Conservation (phyloP, 805 yeast species). For the Pichia thaimueangensis region DNA sequence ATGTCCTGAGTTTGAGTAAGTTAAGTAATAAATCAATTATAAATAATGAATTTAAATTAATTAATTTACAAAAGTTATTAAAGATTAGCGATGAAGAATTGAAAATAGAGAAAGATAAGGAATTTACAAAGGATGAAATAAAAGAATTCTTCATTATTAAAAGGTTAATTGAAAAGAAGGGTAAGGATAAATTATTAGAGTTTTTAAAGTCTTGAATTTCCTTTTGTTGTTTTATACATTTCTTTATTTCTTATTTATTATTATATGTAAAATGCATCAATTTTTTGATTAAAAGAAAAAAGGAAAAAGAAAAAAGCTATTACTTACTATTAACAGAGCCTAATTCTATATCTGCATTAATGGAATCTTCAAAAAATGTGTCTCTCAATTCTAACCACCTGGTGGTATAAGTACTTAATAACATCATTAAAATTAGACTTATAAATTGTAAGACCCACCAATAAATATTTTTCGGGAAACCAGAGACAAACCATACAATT, state of each 20-base stretch:
- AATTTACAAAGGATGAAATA: slow-evolving; percentile 34
- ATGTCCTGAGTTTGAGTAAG: slow-evolving; percentile 27
- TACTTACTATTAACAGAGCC: no score
- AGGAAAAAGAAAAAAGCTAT: neutral
- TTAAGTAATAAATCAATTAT: slow-evolving; percentile 30
- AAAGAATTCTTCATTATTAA: slow-evolving; percentile 50
- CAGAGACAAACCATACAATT: slow-evolving; percentile 59
- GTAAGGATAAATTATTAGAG: slow-evolving; percentile 54
- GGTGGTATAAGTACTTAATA: slow-evolving; percentile 82
- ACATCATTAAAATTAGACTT: slow-evolving; percentile 63
- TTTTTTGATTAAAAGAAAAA: neutral
- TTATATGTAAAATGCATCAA: neutral
- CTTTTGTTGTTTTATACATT: neutral
- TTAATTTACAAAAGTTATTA: slow-evolving; percentile 45
- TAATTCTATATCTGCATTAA: slow-evolving; percentile 53
- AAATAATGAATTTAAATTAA: slow-evolving; percentile 25
- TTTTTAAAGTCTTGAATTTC: slow-evolving; percentile 37
- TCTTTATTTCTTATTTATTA: neutral
- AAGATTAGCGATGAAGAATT: slow-evolving; percentile 29
- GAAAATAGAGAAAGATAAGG: slow-evolving; percentile 16
- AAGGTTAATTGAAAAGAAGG: slow-evolving; percentile 59
- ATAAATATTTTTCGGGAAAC: slow-evolving; percentile 60
- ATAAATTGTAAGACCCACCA: slow-evolving; percentile 83
- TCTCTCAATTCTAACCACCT: slow-evolving; percentile 88
- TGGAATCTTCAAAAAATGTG: slow-evolving; percentile 82